These are phyloP conservation scores for Dictyostelium brefeldianum DNA, from an alignment of 78 protist species.

Conservation along the genomic window DNA sequence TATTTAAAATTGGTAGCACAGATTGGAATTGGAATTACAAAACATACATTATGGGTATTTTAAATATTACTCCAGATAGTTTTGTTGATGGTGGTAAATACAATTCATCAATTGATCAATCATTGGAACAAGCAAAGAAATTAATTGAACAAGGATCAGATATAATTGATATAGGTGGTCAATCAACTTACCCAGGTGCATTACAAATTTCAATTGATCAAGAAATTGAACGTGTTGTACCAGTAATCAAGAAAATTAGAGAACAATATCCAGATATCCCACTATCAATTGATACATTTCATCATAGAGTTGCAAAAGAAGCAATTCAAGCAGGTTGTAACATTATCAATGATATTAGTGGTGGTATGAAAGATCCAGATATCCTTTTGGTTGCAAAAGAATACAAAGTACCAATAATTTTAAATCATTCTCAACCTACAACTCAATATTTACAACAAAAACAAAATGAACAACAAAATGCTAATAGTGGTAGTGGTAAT, in stretches of 20 bases:
- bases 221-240: slow-evolving; percentile 79
- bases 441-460: slow-evolving; percentile 66
- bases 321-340: slow-evolving; percentile 74
- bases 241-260: slow-evolving; percentile 61
- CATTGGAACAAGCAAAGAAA: slow-evolving; percentile 18
- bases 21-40: slow-evolving; percentile 30
- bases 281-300: slow-evolving; percentile 80
- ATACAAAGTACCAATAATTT: slow-evolving; percentile 63
- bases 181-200: slow-evolving; percentile 88
- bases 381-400: slow-evolving; percentile 63
- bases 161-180: slow-evolving; percentile 89
- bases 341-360: slow-evolving; percentile 84
- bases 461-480: background rate
- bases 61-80: slow-evolving; percentile 90
- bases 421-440: slow-evolving; percentile 73
- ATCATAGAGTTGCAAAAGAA: slow-evolving; percentile 70
- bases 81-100: slow-evolving; percentile 87
- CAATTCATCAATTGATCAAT: background rate
- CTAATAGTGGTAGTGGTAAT: background rate
- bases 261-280: slow-evolving; percentile 16
- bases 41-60: slow-evolving; percentile 89
- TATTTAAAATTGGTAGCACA: background rate
- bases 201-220: slow-evolving; percentile 35
- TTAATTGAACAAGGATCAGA: slow-evolving; percentile 69
- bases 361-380: slow-evolving; percentile 53